Base-by-base conservation (phyloP, 768 basidiomycete genomes). In the Kwoniella shandongensis region DNA sequence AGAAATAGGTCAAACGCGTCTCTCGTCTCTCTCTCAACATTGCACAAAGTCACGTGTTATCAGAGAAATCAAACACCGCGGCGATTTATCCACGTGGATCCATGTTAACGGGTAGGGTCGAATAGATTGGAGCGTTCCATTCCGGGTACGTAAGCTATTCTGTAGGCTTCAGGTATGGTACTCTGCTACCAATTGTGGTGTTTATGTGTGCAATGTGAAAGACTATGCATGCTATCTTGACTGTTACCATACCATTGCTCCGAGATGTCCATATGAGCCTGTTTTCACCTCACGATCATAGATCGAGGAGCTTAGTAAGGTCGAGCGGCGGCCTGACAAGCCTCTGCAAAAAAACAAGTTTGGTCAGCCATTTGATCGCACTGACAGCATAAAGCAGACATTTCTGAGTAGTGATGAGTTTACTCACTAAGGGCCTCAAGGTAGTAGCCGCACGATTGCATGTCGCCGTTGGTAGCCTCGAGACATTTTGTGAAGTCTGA, bases 401-500 rank as follows among this genome's bases (percentile, higher is more conserved):
- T 12, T 15, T n/a, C 4, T 0, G 13, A 20, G 12, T 20, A 44
- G 42, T 20, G 23, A 44, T n/a, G 17, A 18, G 23, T 22, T 15
- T 2, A 67, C 70, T 62, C 44, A 73, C 71, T 73, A 17, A 73
- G 58, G 11, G 72, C 72, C 51, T 73, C 68, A 42, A 76, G 73
- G 66, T 76, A 76, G 65, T 76, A 76, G n/a, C 54, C 58, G 52
- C 75, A 76, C 26, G 66, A 66, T 25, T 55, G 53, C 59, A 75
- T 69, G 56, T 76, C 75, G 32, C 68, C 70, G 51, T 66, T 66
- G 42, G 75, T 76, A 27, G 75, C 72, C 44, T 74, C 75, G 48
- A 76, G 62, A 54, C 75, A 76, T 52, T 76, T 76, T 2, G 75
- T 76, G 63, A 76, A 76, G 59, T 76, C 75, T 74, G 51, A 13